Base-by-base conservation (phyloP, 345 rosid genomes). In the Hibiscus syriacus region DNA sequence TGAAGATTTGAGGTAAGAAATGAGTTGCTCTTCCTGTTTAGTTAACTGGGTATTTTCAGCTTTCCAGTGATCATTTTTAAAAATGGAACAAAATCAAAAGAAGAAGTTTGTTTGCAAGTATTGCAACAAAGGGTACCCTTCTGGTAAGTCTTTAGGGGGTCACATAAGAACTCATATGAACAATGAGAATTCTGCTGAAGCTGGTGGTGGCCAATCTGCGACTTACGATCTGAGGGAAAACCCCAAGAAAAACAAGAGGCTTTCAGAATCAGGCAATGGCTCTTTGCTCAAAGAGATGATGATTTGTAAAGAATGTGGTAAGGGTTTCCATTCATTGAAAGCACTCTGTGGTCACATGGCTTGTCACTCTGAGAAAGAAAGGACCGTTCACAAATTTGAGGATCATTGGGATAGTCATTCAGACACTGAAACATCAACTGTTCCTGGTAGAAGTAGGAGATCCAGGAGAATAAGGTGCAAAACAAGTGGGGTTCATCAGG, bases 301-400 rank as follows among this genome's bases (percentile, higher is more conserved):
- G 27, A 80, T 74, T 19, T 92, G 98, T 59, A 89, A 80, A 71
- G 90, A 86, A 84, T 92, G 96, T 76, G 96, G 98, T 52, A 92
- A 92, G 78, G 89, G 89, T 45, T 92, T 92, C 68, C 85, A 72
- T 49, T 87, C 96, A 12, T 55, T 84, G 72, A 92, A 92, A 85
- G 98, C 98, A 69, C 86, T 92, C 26, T 92, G 94, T 68, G 96
- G 96, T 69, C 98, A 92, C 77, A 89, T 87, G 94, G 98, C 98
- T 75, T 82, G 77, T 77, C 94, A 92, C 71, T 87, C 98, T 11
- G 86, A 83, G 64, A 83, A 82, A 72, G 90, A 83, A 14, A 84
- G 76, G 78, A 46, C 5, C 38, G 79, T 72, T 39, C 66, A 67
- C 62, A 70, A 64, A 72, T 61, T 70, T 34, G 79, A 82, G 72